phyloP scores from a whole-genome alignment of 1,284 basidiomycete genomes.

The Wolfiporia cocos region DNA sequence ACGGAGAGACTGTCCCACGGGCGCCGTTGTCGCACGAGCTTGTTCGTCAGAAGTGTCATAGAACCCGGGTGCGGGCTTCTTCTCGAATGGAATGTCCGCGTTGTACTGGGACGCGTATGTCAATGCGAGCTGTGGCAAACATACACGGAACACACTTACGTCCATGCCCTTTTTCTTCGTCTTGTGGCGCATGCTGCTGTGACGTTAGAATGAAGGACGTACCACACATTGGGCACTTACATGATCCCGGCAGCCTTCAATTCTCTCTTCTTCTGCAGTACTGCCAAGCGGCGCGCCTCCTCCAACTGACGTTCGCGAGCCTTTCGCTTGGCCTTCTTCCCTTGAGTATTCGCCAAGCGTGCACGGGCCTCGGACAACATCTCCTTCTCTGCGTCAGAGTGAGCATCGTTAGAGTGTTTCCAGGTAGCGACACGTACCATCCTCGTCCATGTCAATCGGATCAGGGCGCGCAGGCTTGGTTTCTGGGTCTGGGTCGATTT shows the following conservation, averaged over 20 bases:
- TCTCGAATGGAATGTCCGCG: slow-evolving; percentile 98
- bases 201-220: slow-evolving; percentile 12
- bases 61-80: slow-evolving; percentile 92
- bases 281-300: slow-evolving; percentile 90
- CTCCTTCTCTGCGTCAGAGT: slow-evolving; percentile 80
- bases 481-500: slow-evolving; percentile 99
- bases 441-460: slow-evolving; percentile 99
- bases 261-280: slow-evolving; percentile 97
- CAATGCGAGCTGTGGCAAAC: too few species aligned
- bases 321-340: slow-evolving; percentile 99
- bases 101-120: slow-evolving; percentile 87
- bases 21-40: slow-evolving; percentile 81
- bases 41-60: slow-evolving; percentile 97
- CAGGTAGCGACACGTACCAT: slow-evolving; percentile 46
- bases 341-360: slow-evolving; percentile 97
- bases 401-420: neutral
- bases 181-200: slow-evolving; percentile 72
- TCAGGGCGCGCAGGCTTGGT: slow-evolving; percentile 97
- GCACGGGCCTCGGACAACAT: slow-evolving; percentile 99
- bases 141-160: too few species aligned
- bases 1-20: slow-evolving; percentile 88
- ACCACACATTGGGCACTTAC: slow-evolving; percentile 36
- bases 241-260: slow-evolving; percentile 97
- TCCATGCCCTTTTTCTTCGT: slow-evolving; percentile 98
- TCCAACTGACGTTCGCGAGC: slow-evolving; percentile 95